Base-by-base conservation (phyloP, 768 basidiomycete genomes). In the Paxillus involutus region DNA sequence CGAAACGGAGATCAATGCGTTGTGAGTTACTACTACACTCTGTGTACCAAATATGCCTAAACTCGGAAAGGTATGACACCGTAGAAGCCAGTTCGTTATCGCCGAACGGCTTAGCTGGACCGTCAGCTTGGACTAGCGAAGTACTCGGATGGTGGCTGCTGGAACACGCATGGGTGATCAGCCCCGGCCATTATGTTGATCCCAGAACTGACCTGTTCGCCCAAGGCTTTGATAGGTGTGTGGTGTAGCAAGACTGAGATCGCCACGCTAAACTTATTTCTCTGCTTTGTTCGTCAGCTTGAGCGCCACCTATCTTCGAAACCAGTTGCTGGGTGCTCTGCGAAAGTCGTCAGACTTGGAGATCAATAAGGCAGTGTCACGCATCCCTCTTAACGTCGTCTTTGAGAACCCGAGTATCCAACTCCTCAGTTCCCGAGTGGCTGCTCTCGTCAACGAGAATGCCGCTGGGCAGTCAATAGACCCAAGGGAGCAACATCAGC, bases 1-100 rank as follows among this genome's bases (percentile, higher is more conserved):
- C 53, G 65, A 66, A 5, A 46, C 65, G 8, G 80, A 83, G 48
- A 83, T 85, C 30, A 70, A 80, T 24, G 62, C 61, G 17, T 44
- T 83, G 75, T 82, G 64, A 61, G 71, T 60, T 11, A 11, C 11
- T 32, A 9, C 32, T 9, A 32, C 3, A 11, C 32, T 72, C 7
- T 74, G 32, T 11, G 9, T 1, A 4, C 32, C 26, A 26, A 32
- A 32, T 11, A 6, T 71, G 73, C 73, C 44, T 44, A n/a, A 11
- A 17, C 8, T 9, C 32, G 12, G 6, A 2, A 47, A 76, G 74
- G 49, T 76, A 76, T 37, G 60, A 63, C 7, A 59, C 58, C 0
- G 65, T 76, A 3, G 74, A 71, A 29, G 63, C 63, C 4, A 69
- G 65, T 17, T 33, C 43, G 3, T 52, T 44, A 1, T 52, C 53